Base-by-base conservation (phyloP, 164 flowering plant species). In the Euptelea pleiosperma region DNA sequence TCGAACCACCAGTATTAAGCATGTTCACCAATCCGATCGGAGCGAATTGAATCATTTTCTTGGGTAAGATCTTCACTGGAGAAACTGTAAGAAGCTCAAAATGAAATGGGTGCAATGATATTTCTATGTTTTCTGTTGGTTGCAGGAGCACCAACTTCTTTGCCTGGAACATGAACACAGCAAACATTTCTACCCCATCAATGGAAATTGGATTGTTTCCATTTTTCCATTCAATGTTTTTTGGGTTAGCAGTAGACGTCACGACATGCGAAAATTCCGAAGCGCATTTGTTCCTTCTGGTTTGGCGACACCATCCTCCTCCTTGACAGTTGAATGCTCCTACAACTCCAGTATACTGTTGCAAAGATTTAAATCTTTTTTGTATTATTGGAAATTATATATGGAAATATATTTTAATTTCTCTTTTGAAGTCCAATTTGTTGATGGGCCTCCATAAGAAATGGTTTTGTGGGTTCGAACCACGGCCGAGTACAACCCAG, bases 21-120 rank as follows among this genome's bases (percentile, higher is more conserved):
- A 86, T 86, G 68, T 86, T 86, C 63, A 70, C 84, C 3, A 80
- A 51, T 4, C 93, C 93, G 19, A 86, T 82, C 0, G 89, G 83
- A 31, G 89, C 89, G 59, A 86, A 86, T 21, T 76, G 77, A 24
- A 80, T 59, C 0, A 62, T 47, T 1, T 52, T 70, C 14, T 53
- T 36, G 0, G 62, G 55, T 33, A 82, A 35, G 0, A 15, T 11
- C 8, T 55, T 57, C 2, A 86, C 79, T 0, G 93, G 87, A 12
- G 87, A 80, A 34, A 82, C 82, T 0, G 77, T 80, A 8, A 83
- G 55, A 51, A 86, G 92, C 75, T 83, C 85, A 33, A 78, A 86
- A 16, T 58, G 21, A 65, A 83, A 84, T 0, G 92, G 87, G 36
- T 83, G 82, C 3, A 86, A 70, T 0, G 85, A 47, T 0, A 86